Evolutionary conservation across 2,329 filamentous ascomycete species (phyloP), one percentile per base, ranked within the genome.

Genomic region (Diaporthe aspalathi): DNA sequence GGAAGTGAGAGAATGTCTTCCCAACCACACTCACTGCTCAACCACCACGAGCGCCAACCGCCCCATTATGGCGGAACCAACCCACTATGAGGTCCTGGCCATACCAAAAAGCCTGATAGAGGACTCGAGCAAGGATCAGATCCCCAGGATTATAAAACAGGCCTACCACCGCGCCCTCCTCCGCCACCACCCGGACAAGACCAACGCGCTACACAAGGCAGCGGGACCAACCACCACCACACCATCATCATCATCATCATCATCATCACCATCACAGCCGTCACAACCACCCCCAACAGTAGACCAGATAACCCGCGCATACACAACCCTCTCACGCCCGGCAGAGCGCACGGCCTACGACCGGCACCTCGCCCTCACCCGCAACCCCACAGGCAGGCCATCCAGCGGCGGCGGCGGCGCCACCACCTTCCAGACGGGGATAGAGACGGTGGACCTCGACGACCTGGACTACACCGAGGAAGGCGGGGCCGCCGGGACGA

Each of bases 231-330:
- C 72, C 72, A 47, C 65, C 76, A 74, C 63, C 47, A 45, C 52
- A 62, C 65, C 72, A 56, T 92, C 43, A 85, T 12, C 85, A 84
- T 74, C 85, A 92, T 81, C 90, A 92, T 79, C 90, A 90, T 14
- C 85, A 84, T 74, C 85, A 92, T 81, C 90, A 92, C 79, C 90
- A 90, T 4, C 89, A 91, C 82, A n/a, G n/a, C n/a, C n/a, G 92
- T 81, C 90, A 92, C 79, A 90, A 90, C 4, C 89, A 91, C 82
- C 91, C 90, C 76, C 75, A 78, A 88, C 88, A 2, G 81, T 92
- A 72, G 90, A 92, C 79, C 88, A 92, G 76, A 92, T 92, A 77
- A 86, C 88, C 62, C 79, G 83, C 49, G 91, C 91, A 52, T 91
- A 87, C 80, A 82, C 82, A 12, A 83, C 86, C 0, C 85, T 93